A percentile compares a stretch with the other conserved stretches of the same genome.
phyloP scores from a whole-genome alignment of 371 early-diverging fungal species.

The Lichtheimia ramosa region DNA sequence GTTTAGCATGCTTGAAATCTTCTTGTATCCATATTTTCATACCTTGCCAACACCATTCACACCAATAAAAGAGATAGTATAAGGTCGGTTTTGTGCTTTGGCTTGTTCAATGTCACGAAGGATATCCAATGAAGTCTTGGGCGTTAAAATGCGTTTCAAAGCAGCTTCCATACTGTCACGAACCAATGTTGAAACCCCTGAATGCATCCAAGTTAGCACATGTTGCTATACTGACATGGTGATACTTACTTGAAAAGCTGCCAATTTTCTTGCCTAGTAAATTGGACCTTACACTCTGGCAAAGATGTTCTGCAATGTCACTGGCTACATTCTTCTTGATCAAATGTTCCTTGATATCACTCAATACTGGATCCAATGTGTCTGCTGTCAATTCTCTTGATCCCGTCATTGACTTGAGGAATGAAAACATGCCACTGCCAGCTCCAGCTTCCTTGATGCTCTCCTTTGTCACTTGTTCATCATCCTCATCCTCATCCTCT shows the following conservation, averaged over 20 bases:
- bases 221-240: not conserved
- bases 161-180: constrained; percentile 80
- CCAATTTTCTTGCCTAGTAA: constrained; percentile 81
- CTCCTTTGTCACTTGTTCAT: constrained; percentile 30
- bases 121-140: constrained; percentile 94
- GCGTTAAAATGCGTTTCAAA: constrained; percentile 86
- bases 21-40: not conserved
- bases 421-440: constrained; percentile 57
- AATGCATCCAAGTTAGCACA: not conserved
- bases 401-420: constrained; percentile 70
- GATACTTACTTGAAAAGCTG: constrained; percentile 65
- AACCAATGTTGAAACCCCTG: constrained; percentile 69
- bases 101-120: constrained; percentile 86
- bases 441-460: constrained; percentile 12
- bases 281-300: constrained; percentile 75
- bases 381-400: constrained; percentile 63
- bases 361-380: constrained; percentile 70
- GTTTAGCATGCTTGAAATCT: not conserved
- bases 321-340: constrained; percentile 94
- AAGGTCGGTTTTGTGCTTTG: constrained; percentile 75
- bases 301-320: constrained; percentile 85
- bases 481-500: constrained; percentile 45
- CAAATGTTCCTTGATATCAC: constrained; percentile 88
- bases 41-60: constrained; percentile 98
- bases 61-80: constrained; percentile 95